Conservation (phyloP, 1,139 yeast species). For the Williopsis jadinii region DNA sequence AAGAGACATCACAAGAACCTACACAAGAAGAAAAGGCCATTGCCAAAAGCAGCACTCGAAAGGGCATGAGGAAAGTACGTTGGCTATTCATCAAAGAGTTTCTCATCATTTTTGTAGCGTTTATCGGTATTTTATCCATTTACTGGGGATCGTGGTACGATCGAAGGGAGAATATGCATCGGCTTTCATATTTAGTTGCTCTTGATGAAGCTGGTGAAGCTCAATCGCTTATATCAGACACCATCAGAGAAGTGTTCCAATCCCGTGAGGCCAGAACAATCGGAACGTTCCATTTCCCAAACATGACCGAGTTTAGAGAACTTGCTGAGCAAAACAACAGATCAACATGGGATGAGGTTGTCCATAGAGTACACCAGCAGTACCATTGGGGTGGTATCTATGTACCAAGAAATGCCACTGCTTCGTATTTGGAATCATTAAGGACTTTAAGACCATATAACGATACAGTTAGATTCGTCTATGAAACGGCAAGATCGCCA, state of each 20-base stretch:
- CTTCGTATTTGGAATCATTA: constrained; percentile 26
- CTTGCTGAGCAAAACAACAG: constrained; percentile 9
- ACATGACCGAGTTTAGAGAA: not conserved
- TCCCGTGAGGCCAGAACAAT: constrained; percentile 4
- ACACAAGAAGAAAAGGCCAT: not conserved
- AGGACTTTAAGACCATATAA: constrained; percentile 21
- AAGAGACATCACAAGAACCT: constrained; percentile 5
- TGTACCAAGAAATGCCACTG: constrained; percentile 33
- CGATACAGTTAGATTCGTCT: constrained; percentile 26
- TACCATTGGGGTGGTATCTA: constrained; percentile 43
- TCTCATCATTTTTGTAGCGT: constrained; percentile 9
- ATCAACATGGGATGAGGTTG: constrained; percentile 10
- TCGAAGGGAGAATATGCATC: constrained; percentile 31
- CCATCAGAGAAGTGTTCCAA: constrained; percentile 5
- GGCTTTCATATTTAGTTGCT: constrained; percentile 40
- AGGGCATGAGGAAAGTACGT: constrained; percentile 3
- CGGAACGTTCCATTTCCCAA: constrained; percentile 11
- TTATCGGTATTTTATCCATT: constrained; percentile 30
- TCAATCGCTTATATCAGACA: constrained; percentile 28
- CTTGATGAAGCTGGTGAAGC: constrained; percentile 26
- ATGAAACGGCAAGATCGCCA: constrained; percentile 41
- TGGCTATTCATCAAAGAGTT: constrained; percentile 10
- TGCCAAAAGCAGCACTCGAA: constrained; percentile 1
- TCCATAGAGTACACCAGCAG: constrained; percentile 33
- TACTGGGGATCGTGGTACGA: constrained; percentile 55